phyloP scores from a whole-genome alignment of 345 rosid genomes.

The Hibiscus mutabilis region DNA sequence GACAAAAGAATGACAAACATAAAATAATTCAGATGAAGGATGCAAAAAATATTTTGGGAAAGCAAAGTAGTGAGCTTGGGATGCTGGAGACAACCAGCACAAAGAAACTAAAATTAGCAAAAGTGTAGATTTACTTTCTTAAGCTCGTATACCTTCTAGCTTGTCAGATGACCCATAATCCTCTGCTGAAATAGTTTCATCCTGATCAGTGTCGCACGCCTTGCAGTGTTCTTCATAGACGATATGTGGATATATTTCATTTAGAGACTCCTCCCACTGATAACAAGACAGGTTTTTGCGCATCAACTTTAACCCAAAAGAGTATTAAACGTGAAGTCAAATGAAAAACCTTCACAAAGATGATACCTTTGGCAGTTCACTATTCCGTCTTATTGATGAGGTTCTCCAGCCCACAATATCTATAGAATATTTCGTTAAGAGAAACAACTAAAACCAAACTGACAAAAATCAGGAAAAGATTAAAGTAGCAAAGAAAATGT shows the following conservation, averaged over 20 bases:
- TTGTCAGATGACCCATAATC: constrained; percentile 36
- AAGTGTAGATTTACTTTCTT: neutral
- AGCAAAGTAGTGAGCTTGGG: neutral
- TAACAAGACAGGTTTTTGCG: constrained; percentile 12
- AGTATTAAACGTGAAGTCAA: neutral
- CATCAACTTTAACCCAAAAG: neutral
- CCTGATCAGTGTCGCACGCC: constrained; percentile 41
- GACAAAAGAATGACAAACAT: neutral
- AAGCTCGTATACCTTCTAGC: constrained; percentile 60
- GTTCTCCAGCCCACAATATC: constrained; percentile 99
- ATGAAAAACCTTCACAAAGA: neutral
- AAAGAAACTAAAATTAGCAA: neutral
- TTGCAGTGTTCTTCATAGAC: constrained; percentile 87
- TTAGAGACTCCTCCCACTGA: constrained; percentile 64
- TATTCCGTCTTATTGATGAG: constrained; percentile 74
- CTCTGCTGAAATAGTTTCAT: constrained; percentile 32
- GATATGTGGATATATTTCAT: constrained; percentile 82
- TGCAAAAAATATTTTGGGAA: neutral
- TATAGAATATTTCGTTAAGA: constrained; percentile 35
- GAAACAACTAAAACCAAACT: constrained; percentile 21
- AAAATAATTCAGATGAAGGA: neutral
- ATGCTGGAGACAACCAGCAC: neutral
- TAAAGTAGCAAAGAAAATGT: neutral
- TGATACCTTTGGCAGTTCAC: constrained; percentile 78
- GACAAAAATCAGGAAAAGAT: constrained; percentile 3